These are phyloP conservation scores for Triticum urartu DNA, from an alignment of 176 grass and related monocot genomes.

Conservation along the genomic window DNA sequence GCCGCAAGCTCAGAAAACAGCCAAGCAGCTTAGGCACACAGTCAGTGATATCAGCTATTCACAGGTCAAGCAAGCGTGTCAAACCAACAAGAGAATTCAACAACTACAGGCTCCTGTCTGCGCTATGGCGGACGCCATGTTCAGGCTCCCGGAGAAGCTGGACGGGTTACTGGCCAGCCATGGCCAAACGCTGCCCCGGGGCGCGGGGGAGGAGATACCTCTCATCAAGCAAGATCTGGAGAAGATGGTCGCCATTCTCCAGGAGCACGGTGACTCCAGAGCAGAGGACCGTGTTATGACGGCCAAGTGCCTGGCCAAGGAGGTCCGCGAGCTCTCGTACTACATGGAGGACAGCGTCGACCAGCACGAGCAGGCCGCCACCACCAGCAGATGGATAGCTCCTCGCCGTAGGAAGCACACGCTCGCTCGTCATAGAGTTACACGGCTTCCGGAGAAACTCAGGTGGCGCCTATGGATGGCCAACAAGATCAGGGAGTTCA, in stretches of 20 bases:
- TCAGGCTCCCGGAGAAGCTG: background rate
- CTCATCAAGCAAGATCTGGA: conserved; percentile 11
- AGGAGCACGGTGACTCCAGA: background rate
- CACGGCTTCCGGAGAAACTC: background rate
- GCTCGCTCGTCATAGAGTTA: background rate
- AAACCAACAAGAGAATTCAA: no score
- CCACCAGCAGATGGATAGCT: background rate
- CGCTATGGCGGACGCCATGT: background rate
- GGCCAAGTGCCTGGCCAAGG: conserved; percentile 26
- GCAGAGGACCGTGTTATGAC: background rate
- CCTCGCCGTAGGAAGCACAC: background rate
- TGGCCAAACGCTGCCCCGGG: background rate
- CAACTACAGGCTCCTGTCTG: background rate
- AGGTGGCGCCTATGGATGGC: conserved; percentile 31
- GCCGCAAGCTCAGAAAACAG: background rate
- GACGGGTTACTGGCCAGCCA: background rate
- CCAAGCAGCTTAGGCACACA: no score
- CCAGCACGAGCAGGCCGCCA: background rate
- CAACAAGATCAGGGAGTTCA: conserved; percentile 41
- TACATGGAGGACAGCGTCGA: conserved; percentile 34
- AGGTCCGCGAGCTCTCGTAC: conserved; percentile 25
- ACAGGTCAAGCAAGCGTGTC: no score
- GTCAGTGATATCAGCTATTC: no score
- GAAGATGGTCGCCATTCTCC: background rate
- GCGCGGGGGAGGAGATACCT: background rate